Conservation (phyloP, 257 asterid genomes). For the Solanum megistacrolobum region DNA sequence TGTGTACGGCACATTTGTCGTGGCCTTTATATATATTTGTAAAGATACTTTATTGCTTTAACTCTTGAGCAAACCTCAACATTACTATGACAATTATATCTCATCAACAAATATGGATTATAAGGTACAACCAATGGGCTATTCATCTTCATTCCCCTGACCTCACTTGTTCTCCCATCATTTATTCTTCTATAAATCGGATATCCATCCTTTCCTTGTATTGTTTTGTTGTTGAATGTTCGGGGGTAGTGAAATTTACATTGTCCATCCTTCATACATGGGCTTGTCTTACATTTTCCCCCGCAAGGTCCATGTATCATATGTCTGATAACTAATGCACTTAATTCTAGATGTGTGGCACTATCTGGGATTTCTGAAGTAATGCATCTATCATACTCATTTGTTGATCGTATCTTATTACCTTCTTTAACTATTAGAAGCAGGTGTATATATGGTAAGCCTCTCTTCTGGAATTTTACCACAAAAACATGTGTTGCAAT, state of each 20-base stretch:
- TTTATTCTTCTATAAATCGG: no score
- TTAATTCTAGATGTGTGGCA: not conserved
- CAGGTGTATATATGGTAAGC: not conserved
- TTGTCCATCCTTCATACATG: not conserved
- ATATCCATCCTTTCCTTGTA: not conserved
- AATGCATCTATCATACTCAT: not conserved
- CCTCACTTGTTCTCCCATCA: not conserved
- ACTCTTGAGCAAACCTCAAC: not conserved
- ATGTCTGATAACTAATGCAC: not conserved
- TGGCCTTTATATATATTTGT: not conserved
- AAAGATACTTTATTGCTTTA: not conserved
- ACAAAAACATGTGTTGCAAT: not conserved
- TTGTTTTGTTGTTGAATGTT: not conserved
- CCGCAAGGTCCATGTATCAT: constrained; percentile 2
- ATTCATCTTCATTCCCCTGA: not conserved
- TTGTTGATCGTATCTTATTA: not conserved
- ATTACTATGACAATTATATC: not conserved
- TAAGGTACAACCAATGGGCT: constrained; percentile 10
- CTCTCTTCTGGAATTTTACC: not conserved
- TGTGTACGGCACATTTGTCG: not conserved
- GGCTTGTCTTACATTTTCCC: not conserved
- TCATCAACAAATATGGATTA: not conserved
- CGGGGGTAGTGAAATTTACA: not conserved
- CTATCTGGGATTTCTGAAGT: not conserved
- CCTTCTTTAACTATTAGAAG: not conserved